Percentiles rank a stretch among this genome's conserved stretches.
phyloP scores from a whole-genome alignment of 306 rosid genomes.

The Trifolium pratense region DNA sequence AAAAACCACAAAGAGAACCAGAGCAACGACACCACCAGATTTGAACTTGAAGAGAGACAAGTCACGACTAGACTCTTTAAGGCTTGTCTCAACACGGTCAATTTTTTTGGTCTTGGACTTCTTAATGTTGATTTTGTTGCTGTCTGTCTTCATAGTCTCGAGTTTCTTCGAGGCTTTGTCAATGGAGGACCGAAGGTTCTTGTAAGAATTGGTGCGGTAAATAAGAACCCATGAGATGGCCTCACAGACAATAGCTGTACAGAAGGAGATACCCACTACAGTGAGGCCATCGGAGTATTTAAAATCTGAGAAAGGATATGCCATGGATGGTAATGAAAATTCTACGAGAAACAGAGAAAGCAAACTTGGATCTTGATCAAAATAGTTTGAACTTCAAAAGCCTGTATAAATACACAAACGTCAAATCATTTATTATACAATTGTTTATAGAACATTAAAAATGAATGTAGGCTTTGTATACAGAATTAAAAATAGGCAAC shows the following conservation, averaged over 20 bases:
- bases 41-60: slow-evolving; percentile 94
- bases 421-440: not conserved
- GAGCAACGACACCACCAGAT: slow-evolving; percentile 95
- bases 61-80: slow-evolving; percentile 94
- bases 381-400: slow-evolving; percentile 29
- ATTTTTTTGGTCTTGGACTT: slow-evolving; percentile 96
- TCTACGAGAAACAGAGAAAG: slow-evolving; percentile 3
- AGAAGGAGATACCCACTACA: slow-evolving; percentile 88
- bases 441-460: not conserved
- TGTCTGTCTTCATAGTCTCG: slow-evolving; percentile 92
- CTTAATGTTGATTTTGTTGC: slow-evolving; percentile 63
- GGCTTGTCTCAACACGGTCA: slow-evolving; percentile 96
- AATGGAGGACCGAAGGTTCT: slow-evolving; percentile 90
- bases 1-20: slow-evolving; percentile 96
- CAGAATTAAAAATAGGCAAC: not conserved
- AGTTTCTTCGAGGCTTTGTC: slow-evolving; percentile 98
- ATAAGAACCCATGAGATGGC: slow-evolving; percentile 96
- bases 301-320: slow-evolving; percentile 63
- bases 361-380: slow-evolving; percentile 34
- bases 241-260: slow-evolving; percentile 93
- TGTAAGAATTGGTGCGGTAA: slow-evolving; percentile 96
- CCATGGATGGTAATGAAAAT: slow-evolving; percentile 44
- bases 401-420: slow-evolving; percentile 32
- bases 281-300: slow-evolving; percentile 82
- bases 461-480: not conserved